phyloP scores from a whole-genome alignment of 2,329 filamentous ascomycete species.

The Fusarium papillatum region DNA sequence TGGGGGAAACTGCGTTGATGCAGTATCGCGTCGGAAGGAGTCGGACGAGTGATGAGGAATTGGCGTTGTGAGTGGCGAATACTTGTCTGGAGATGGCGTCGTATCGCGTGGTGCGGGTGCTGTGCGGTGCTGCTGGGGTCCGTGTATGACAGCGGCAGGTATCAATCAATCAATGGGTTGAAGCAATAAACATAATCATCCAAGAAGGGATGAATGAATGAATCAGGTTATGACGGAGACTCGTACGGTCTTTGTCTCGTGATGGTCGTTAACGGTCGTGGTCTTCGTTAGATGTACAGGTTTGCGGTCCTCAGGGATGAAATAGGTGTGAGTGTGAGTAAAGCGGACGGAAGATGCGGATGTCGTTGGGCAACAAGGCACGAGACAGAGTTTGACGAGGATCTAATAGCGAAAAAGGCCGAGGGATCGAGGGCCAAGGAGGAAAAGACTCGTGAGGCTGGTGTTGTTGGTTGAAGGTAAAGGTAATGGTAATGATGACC shows the following conservation, averaged over 20 bases:
- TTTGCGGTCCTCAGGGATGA: slow-evolving; percentile 3
- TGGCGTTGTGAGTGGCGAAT: slow-evolving; percentile 28
- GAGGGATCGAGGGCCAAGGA: slow-evolving; percentile 9
- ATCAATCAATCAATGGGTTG: slow-evolving; percentile 13
- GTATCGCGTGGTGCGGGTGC: slow-evolving; percentile 16
- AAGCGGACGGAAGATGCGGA: not conserved
- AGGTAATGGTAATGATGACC: slow-evolving; percentile 28
- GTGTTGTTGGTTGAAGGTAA: slow-evolving; percentile 15
- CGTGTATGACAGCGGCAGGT: slow-evolving; percentile 15
- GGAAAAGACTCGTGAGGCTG: slow-evolving; percentile 19
- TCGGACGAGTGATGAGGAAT: slow-evolving; percentile 4
- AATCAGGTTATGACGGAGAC: slow-evolving; percentile 17
- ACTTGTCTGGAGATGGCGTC: slow-evolving; percentile 24
- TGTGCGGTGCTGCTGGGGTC: slow-evolving; percentile 16
- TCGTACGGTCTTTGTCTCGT: slow-evolving; percentile 34
- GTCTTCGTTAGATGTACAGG: slow-evolving; percentile 36
- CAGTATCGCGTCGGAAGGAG: slow-evolving; percentile 12
- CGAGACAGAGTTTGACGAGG: slow-evolving; percentile 17
- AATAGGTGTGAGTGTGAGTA: not conserved
- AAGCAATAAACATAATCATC: slow-evolving; percentile 16
- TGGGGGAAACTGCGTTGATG: slow-evolving; percentile 11
- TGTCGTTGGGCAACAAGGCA: not conserved
- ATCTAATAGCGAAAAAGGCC: slow-evolving; percentile 6
- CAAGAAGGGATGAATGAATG: not conserved
- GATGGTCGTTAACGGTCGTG: slow-evolving; percentile 38